Evolutionary conservation across 2,329 filamentous ascomycete species (phyloP).

Genomic region (Bimuria novae-zelandiae): DNA sequence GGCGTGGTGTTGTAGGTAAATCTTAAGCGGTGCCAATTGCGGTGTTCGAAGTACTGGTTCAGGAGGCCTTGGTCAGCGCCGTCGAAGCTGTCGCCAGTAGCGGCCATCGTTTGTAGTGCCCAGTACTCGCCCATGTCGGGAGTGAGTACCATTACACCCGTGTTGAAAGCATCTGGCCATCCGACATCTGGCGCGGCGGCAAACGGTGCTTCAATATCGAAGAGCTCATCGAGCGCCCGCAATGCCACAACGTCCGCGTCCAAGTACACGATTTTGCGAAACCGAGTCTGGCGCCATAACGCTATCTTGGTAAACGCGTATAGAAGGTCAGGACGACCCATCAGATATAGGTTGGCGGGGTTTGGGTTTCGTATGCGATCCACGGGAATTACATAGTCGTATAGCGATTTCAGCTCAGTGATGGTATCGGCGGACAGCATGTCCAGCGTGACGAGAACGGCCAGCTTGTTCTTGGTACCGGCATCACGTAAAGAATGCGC

Average conservation of each 20-base stretch:
- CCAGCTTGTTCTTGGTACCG: slow-evolving; percentile 83
- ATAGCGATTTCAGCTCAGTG: slow-evolving; percentile 78
- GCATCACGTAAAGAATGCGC: slow-evolving; percentile 93
- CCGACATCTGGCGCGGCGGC: slow-evolving; percentile 89
- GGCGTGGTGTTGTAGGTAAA: slow-evolving; percentile 98
- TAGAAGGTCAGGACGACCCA: slow-evolving; percentile 88
- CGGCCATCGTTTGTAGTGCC: slow-evolving; percentile 80
- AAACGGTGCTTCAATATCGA: slow-evolving; percentile 66
- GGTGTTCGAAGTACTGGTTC: slow-evolving; percentile 88
- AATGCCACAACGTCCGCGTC: slow-evolving; percentile 94
- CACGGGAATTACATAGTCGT: slow-evolving; percentile 87
- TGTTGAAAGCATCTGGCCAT: slow-evolving; percentile 98
- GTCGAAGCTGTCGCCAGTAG: slow-evolving; percentile 90
- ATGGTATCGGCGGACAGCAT: slow-evolving; percentile 76
- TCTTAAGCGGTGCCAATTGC: slow-evolving; percentile 78
- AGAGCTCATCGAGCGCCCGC: slow-evolving; percentile 89
- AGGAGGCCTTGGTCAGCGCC: slow-evolving; percentile 94
- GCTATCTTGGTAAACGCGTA: slow-evolving; percentile 97
- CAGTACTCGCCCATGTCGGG: slow-evolving; percentile 89
- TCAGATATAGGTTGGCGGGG: slow-evolving; percentile 83
- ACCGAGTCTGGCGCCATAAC: slow-evolving; percentile 89
- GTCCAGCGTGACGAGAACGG: slow-evolving; percentile 80
- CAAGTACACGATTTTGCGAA: slow-evolving; percentile 89
- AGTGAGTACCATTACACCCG: slow-evolving; percentile 89
- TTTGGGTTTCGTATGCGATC: slow-evolving; percentile 75